Base-by-base conservation (phyloP, 2,329 filamentous ascomycete species). In the Claviceps pazoutovae region DNA sequence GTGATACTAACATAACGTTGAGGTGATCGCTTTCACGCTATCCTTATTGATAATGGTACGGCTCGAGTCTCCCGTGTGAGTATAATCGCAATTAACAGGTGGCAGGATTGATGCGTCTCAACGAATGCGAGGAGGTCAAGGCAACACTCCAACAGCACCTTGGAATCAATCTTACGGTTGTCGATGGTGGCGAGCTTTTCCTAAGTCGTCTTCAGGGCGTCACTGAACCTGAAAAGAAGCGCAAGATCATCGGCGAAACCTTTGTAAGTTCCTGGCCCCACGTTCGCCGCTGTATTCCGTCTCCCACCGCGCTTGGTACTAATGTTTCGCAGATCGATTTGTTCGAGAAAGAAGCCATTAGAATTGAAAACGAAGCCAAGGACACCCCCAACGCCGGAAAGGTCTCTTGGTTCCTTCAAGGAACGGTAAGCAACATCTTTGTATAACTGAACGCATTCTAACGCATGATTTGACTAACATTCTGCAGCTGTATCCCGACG, bases 121-220 rank as follows among this genome's bases (percentile, higher is more conserved):
- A 95, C 62, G 93, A 97, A 68, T 89, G 84, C 58, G 71, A 83
- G 58, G 74, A 84, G 61, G 93, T 97, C 50, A 83, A 95, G 68
- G 74, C 88, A 67, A 90, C 82, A 0, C 78, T 97, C 2, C 75
- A 76, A 1, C 67, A 89, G 61, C 83, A 93, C 58, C 78, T 97
- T 1, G 87, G 87, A 1, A 94, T 97, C 67, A 93, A 95, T 67
- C 74, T 97, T 2, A 95, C 87, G 0, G 84, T 97, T 30, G 80
- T 94, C 2, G 86, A 97, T 64, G 89, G 81, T 0, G 76, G 78
- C 9, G 75, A 94, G 55, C 72, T 78, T 26, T 97, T 97, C 74
- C 73, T 96, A n/a, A 71, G 71, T 34, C 75, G 82, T 23, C 80
- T 97, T 1, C 78, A 80, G 57, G 91, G 88, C 17, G 79, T 95